phyloP scores from a whole-genome alignment of 2,329 filamentous ascomycete species.

The Fusarium sp. region DNA sequence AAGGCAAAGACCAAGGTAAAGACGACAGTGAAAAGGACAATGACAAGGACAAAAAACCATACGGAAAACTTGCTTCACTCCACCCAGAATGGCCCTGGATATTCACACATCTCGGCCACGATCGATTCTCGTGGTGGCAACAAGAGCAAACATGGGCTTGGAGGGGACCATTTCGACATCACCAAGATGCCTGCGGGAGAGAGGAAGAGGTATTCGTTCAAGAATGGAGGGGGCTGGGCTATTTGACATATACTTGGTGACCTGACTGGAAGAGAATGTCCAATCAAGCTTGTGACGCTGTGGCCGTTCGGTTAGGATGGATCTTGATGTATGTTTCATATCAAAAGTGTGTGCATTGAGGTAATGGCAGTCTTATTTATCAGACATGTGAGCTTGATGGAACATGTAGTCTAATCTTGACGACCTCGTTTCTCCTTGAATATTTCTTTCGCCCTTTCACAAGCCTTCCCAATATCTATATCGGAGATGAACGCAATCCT shows the following conservation, averaged over 20 bases:
- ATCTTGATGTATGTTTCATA: no score
- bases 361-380: no score
- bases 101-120: conserved; percentile 26
- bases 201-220: neutral
- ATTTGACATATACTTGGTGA: no score
- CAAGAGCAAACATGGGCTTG: conserved; percentile 22
- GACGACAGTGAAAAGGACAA: no score
- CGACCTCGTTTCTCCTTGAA: neutral
- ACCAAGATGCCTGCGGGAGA: conserved; percentile 6
- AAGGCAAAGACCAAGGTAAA: no score
- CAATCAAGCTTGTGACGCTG: no score
- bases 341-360: no score
- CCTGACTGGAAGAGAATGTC: no score
- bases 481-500: conserved; percentile 23
- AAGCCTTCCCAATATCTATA: conserved; percentile 16
- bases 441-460: conserved; percentile 4
- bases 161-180: conserved; percentile 14
- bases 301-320: no score
- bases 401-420: neutral
- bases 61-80: conserved; percentile 31
- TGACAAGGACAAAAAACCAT: conserved; percentile 48
- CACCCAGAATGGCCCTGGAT: conserved; percentile 30
- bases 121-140: conserved; percentile 34
- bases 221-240: neutral
- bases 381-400: no score